A percentile compares a stretch with the other conserved stretches of the same genome.
These are phyloP conservation scores for Kondoa subrosea DNA, from an alignment of 768 basidiomycete genomes.

Conservation along the genomic window DNA sequence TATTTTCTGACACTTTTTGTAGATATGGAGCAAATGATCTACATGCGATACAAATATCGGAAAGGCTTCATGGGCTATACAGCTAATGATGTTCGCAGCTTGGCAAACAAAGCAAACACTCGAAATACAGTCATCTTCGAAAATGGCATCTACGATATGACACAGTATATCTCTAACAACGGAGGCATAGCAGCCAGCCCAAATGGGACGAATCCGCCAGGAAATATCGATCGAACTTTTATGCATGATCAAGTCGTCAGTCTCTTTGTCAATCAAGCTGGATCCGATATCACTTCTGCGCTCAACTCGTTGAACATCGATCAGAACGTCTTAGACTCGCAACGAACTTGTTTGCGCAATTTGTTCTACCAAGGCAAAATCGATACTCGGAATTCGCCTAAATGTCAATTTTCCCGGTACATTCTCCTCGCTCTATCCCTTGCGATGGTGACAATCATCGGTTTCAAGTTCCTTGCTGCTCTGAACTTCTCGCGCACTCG, in stretches of 20 bases:
- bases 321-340: constrained; percentile 45
- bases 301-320: constrained; percentile 51
- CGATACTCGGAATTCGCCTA: constrained; percentile 77
- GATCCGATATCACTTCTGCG: constrained; percentile 62
- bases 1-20: not conserved
- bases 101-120: constrained; percentile 44
- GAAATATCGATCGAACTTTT: constrained; percentile 42
- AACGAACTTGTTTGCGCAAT: constrained; percentile 80
- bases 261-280: constrained; percentile 58
- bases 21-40: constrained; percentile 44
- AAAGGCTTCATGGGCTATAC: constrained; percentile 77
- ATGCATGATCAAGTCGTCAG: constrained; percentile 54
- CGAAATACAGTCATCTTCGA: constrained; percentile 61
- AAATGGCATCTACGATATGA: constrained; percentile 69
- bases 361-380: constrained; percentile 79
- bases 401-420: constrained; percentile 80
- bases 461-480: constrained; percentile 87
- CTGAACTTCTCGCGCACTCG: constrained; percentile 62
- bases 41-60: constrained; percentile 72
- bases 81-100: constrained; percentile 50
- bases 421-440: constrained; percentile 74
- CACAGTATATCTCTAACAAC: constrained; percentile 55
- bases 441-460: constrained; percentile 87
- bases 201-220: constrained; percentile 23
- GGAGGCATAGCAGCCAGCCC: constrained; percentile 30